Evolutionary conservation across 2,329 filamentous ascomycete species (phyloP).

Genomic region (Neopestalotiopsis sp.): DNA sequence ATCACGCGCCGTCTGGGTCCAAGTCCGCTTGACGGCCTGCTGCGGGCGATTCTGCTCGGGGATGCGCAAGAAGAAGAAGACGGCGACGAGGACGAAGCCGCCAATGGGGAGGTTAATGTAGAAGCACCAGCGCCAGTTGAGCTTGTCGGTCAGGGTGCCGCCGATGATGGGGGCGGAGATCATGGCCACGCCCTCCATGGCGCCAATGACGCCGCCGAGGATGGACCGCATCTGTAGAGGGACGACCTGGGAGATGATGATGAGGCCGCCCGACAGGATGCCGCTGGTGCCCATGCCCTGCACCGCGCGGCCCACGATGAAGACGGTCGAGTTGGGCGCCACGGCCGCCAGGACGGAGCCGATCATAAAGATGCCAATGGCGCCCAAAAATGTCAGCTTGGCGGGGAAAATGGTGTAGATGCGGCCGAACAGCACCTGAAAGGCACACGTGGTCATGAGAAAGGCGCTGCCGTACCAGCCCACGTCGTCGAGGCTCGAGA

Average conservation of each 20-base stretch:
- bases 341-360: conserved; percentile 12
- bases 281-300: conserved; percentile 42
- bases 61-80: conserved; percentile 31
- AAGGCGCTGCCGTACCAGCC: conserved; percentile 19
- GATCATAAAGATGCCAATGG: conserved; percentile 10
- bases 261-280: conserved; percentile 37
- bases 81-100: conserved; percentile 23
- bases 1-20: conserved; percentile 24
- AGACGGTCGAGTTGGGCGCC: conserved; percentile 36
- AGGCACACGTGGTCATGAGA: conserved; percentile 5
- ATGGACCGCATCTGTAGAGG: conserved; percentile 42
- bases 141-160: conserved; percentile 33
- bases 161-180: conserved; percentile 30
- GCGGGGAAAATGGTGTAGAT: conserved; percentile 7
- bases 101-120: conserved; percentile 31
- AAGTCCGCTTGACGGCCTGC: conserved; percentile 2
- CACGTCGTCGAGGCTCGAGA: conserved; percentile 6
- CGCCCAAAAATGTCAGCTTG: conserved; percentile 3
- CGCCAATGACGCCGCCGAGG: conserved; percentile 41
- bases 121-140: conserved; percentile 39
- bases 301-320: conserved; percentile 44
- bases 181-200: conserved; percentile 43
- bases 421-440: conserved; percentile 10
- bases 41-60: conserved; percentile 13
- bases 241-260: conserved; percentile 36